A percentile compares a stretch with the other conserved stretches of the same genome.
Evolutionary conservation across 306 rosid species (phyloP).

Genomic region (Casuarina cunninghamiana): DNA sequence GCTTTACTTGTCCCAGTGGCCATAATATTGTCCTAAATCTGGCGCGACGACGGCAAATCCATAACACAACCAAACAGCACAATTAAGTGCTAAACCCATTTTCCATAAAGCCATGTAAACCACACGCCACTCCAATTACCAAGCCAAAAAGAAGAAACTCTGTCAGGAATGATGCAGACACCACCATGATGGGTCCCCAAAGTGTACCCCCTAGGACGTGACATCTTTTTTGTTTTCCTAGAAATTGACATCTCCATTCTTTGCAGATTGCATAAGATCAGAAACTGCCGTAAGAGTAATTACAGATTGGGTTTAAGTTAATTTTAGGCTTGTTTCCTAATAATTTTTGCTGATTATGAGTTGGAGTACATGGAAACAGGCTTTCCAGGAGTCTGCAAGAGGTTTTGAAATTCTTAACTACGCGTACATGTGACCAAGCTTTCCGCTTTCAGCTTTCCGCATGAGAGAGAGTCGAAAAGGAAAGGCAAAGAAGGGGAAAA

Average conservation of each 20-base stretch:
- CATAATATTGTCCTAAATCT: neutral
- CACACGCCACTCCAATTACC: constrained; percentile 12
- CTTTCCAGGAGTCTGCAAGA: neutral
- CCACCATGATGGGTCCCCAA: constrained; percentile 25
- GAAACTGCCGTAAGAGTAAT: neutral
- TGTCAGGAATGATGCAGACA: constrained; percentile 45
- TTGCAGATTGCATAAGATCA: neutral
- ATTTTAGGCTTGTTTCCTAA: neutral
- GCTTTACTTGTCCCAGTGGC: neutral
- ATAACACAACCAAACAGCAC: constrained; percentile 19
- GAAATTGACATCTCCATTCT: neutral
- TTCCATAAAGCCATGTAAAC: constrained; percentile 31
- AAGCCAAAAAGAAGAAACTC: constrained; percentile 5
- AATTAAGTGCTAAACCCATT: constrained; percentile 7
- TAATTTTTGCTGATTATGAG: neutral
- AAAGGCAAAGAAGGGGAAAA: constrained; percentile 2
- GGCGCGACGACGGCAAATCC: constrained; percentile 16
- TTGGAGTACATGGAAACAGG: neutral
- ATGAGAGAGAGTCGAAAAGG: constrained; percentile 13
- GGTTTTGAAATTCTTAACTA: neutral
- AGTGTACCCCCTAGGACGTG: constrained; percentile 11
- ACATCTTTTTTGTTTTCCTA: neutral
- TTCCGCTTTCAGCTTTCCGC: neutral
- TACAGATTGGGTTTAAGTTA: neutral
- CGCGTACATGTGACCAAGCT: neutral